Evolutionary conservation across 2,329 filamentous ascomycete genomes (phyloP), one percentile per base, ranked within the genome.

Genomic region (Leptographium flavum): DNA sequence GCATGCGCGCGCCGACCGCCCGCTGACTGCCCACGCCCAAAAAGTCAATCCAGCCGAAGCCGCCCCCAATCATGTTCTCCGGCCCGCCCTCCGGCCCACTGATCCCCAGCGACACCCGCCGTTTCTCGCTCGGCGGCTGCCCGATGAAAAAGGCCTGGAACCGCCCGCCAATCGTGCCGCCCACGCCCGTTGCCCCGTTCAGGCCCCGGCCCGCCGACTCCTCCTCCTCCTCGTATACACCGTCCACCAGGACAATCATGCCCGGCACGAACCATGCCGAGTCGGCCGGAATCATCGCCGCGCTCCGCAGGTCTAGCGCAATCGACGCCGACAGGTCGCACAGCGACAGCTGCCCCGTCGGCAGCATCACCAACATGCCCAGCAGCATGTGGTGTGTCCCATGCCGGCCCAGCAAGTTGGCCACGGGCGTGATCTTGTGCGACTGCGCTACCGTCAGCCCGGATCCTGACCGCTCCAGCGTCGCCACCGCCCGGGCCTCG

Each of bases 11-110:
- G 0, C 90, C 88, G 1, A 82, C 76, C 7, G 87, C 87, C 39
- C 87, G 81, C 60, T 94, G 87, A 55, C 87, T 94, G 31, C 90
- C 90, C 1, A 92, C 76, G 6, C 90, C 92, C 2, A 96, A 69
- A 57, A 96, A 98, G 60, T 96, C 92, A 44, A 94, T 87, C 88
- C 92, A 98, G 37, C 92, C 92, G 57, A 96, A 95, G 1, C 85
- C 86, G 47, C 84, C 84, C 25, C 81, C 82, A 36, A 83, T 76
- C 33, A 75, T 79, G 49, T 76, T 69, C 48, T 76, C 73, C 19
- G 67, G 63, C 11, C 71, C 70, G n/a, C 70, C 69, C 21, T 79
- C 74, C 2, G 66, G 70, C 15, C 70, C 73, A 45, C 70, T 75
- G 42, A 83, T 76, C 10, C 88, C 88, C 4, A 95, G 68, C 0